Evolutionary conservation across 129 eudicot genomes (phyloP).

Genomic region (Flaveria sonorensis): DNA sequence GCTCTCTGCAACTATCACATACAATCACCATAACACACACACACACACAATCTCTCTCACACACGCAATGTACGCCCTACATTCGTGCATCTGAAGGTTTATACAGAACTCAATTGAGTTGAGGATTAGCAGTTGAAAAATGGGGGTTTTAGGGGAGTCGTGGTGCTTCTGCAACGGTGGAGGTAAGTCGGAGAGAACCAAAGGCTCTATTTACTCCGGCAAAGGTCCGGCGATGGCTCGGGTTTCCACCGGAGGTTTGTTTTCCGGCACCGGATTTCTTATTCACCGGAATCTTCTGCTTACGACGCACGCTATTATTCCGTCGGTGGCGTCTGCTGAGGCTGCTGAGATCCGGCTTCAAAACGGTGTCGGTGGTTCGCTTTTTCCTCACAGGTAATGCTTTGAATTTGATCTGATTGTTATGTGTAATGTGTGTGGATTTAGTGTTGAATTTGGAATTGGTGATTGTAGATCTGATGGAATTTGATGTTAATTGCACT

Average conservation of each 20-base stretch:
- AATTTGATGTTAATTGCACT: constrained; percentile 17
- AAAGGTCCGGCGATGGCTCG: constrained; percentile 77
- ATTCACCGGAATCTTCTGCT: constrained; percentile 84
- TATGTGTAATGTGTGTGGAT: background rate
- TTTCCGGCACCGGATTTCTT: constrained; percentile 68
- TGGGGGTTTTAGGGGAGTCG: constrained; percentile 79
- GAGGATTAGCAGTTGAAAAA: constrained; percentile 24
- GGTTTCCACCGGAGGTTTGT: constrained; percentile 37
- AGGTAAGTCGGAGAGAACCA: constrained; percentile 85
- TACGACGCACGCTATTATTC: constrained; percentile 85
- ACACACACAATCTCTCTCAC: background rate
- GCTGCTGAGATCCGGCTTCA: constrained; percentile 89
- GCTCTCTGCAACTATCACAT: background rate
- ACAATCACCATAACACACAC: background rate
- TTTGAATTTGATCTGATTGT: constrained; percentile 14
- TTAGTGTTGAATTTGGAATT: background rate
- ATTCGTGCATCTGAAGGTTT: constrained; percentile 29
- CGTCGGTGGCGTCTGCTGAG: constrained; percentile 80
- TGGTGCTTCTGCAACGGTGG: constrained; percentile 98
- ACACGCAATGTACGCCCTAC: constrained; percentile 24
- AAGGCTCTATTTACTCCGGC: constrained; percentile 63
- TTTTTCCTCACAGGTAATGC: constrained; percentile 82
- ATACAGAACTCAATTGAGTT: background rate
- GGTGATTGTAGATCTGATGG: constrained; percentile 19
- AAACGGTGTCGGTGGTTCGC: constrained; percentile 70